Percentiles rank a stretch among this genome's conserved stretches.
These are phyloP conservation scores for Nannizziopsis barbatae DNA, from an alignment of 2,329 filamentous ascomycete genomes.

Conservation along the genomic window DNA sequence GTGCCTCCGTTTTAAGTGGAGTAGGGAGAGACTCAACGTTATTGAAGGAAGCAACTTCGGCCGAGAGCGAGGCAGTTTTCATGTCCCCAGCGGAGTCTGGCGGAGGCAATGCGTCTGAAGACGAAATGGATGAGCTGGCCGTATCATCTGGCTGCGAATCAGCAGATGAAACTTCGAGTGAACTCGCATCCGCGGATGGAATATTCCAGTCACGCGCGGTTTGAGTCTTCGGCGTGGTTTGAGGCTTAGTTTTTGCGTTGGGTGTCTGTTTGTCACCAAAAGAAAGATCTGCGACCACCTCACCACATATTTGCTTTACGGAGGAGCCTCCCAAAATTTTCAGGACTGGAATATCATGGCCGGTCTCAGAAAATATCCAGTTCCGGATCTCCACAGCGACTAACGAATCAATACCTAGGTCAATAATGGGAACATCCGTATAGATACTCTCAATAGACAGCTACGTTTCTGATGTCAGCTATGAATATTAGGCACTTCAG, in stretches of 20 bases:
- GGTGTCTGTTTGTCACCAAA: background rate
- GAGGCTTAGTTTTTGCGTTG: background rate
- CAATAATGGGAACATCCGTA: constrained; percentile 3
- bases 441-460: background rate
- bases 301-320: background rate
- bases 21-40: background rate
- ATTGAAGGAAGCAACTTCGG: background rate
- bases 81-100: background rate
- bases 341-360: constrained; percentile 14
- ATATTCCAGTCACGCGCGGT: background rate
- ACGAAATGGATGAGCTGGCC: too few species aligned
- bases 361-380: constrained; percentile 15
- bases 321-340: constrained; percentile 11
- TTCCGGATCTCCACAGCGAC: constrained; percentile 15
- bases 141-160: too few species aligned
- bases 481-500: background rate
- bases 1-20: constrained; percentile 8
- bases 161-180: too few species aligned
- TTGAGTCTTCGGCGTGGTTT: background rate
- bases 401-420: constrained; percentile 15
- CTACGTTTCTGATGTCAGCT: background rate
- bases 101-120: too few species aligned
- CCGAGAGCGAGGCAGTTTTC: background rate
- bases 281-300: background rate
- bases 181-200: too few species aligned